These are phyloP conservation scores for Glycine tomentella DNA, from an alignment of 306 rosid genomes.

Conservation along the genomic window DNA sequence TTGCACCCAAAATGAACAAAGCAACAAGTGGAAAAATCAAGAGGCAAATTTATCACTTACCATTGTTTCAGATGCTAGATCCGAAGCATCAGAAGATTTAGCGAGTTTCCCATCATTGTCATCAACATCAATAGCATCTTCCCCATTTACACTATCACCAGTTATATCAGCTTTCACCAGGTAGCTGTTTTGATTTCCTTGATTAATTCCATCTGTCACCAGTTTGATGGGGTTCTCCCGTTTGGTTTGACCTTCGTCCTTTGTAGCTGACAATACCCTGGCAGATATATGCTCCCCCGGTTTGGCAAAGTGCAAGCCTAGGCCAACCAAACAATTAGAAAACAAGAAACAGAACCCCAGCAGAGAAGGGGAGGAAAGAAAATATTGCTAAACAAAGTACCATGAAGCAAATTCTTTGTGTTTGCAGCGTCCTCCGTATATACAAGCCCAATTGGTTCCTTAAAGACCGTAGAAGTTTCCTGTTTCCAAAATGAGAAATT, in stretches of 20 bases:
- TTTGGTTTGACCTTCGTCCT: conserved; percentile 55
- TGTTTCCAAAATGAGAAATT: conserved; percentile 40
- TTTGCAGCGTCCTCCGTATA: conserved; percentile 52
- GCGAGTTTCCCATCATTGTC: conserved; percentile 49
- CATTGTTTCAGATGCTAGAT: conserved; percentile 48
- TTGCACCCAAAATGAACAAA: not conserved
- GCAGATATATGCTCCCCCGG: conserved; percentile 66
- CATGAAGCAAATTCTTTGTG: conserved; percentile 46
- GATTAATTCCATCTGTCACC: conserved; percentile 58
- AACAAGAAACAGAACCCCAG: conserved; percentile 4
- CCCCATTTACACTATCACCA: conserved; percentile 47
- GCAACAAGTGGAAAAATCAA: conserved; percentile 3
- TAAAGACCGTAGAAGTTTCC: conserved; percentile 62
- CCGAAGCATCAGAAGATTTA: conserved; percentile 42
- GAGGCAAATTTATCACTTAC: conserved; percentile 47
- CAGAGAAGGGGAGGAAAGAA: not conserved
- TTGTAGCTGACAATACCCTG: conserved; percentile 72
- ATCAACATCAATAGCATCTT: conserved; percentile 57
- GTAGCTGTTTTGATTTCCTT: conserved; percentile 46
- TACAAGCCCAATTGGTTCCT: conserved; percentile 71
- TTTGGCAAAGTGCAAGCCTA: conserved; percentile 48
- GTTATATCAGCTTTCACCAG: conserved; percentile 46
- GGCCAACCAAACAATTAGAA: conserved; percentile 39
- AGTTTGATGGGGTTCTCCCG: conserved; percentile 64
- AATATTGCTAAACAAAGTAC: conserved; percentile 42